A percentile compares a stretch with the other conserved stretches of the same genome.
phyloP scores from a whole-genome alignment of 2,329 filamentous ascomycete genomes.

The Reticulascus tulasneorum region DNA sequence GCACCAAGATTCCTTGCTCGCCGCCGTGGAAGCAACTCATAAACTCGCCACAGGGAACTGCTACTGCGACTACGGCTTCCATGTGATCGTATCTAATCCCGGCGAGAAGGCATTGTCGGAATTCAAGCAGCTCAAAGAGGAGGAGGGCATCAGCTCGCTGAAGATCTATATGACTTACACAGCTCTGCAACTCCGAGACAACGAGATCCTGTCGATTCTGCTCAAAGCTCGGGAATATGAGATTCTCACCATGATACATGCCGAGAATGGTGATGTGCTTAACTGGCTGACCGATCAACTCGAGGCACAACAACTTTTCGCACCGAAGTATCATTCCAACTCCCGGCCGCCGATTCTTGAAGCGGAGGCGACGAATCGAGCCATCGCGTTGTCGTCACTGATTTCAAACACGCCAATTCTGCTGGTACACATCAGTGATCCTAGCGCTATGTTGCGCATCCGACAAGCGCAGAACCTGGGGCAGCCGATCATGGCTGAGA shows the following conservation, averaged over 20 bases:
- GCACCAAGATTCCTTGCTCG: constrained; percentile 38
- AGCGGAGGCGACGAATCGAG: constrained; percentile 48
- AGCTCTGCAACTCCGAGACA: constrained; percentile 43
- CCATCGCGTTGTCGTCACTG: constrained; percentile 44
- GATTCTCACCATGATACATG: constrained; percentile 45
- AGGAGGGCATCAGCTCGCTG: constrained; percentile 40
- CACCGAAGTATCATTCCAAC: constrained; percentile 46
- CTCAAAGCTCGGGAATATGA: constrained; percentile 32
- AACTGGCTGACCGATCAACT: constrained; percentile 50
- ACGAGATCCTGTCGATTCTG: constrained; percentile 38
- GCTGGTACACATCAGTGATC: constrained; percentile 48
- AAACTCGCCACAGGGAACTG: constrained; percentile 36
- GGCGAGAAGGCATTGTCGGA: constrained; percentile 35
- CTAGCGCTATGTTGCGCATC: constrained; percentile 40
- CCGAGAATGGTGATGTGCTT: constrained; percentile 50
- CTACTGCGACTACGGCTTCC: constrained; percentile 56
- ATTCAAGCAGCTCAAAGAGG: constrained; percentile 21
- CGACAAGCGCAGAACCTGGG: constrained; percentile 35
- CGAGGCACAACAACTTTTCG: constrained; percentile 41
- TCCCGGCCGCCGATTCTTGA: constrained; percentile 46
- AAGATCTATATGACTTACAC: constrained; percentile 53
- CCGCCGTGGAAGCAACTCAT: constrained; percentile 44
- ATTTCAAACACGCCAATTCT: constrained; percentile 44
- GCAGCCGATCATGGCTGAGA: constrained; percentile 49
- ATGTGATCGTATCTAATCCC: constrained; percentile 46